A percentile compares a stretch with the other conserved stretches of the same genome.
phyloP scores from a whole-genome alignment of 305 asterid genomes.

The Stenogyne calaminthoides region DNA sequence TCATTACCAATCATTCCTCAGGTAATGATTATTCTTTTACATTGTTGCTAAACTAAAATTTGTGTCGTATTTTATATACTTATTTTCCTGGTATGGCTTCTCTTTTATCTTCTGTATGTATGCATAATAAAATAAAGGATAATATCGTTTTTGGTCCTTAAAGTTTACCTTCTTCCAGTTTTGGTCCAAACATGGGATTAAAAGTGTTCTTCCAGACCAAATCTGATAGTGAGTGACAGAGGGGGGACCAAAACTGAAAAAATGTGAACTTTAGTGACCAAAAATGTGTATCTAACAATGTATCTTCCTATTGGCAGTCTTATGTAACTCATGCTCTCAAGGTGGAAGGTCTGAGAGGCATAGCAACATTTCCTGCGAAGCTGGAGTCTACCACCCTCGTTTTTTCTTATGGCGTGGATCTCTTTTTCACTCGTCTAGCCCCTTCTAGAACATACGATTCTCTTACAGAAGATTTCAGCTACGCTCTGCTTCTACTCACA shows the following conservation, averaged over 20 bases:
- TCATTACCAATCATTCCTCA: conserved; percentile 92
- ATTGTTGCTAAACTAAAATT: conserved; percentile 22
- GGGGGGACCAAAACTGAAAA: too few relatives aligned
- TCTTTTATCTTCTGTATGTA: neutral
- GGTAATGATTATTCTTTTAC: conserved; percentile 45
- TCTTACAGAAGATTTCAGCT: conserved; percentile 96
- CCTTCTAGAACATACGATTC: conserved; percentile 97
- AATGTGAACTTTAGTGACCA: too few relatives aligned
- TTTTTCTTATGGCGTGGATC: conserved; percentile 88
- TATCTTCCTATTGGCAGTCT: conserved; percentile 57
- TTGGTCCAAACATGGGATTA: too few relatives aligned
- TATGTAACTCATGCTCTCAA: conserved; percentile 84
- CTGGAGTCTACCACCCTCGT: conserved; percentile 95
- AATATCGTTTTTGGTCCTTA: too few relatives aligned
- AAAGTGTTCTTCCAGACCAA: too few relatives aligned
- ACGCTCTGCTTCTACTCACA: conserved; percentile 82
- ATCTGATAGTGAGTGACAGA: too few relatives aligned
- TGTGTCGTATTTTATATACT: neutral
- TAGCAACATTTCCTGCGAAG: conserved; percentile 78
- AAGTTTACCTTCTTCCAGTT: too few relatives aligned
- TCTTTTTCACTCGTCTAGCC: conserved; percentile 87
- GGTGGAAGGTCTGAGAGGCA: conserved; percentile 92
- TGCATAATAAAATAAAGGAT: too few relatives aligned
- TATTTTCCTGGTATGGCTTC: too few relatives aligned
- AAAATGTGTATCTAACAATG: neutral